phyloP scores from a whole-genome alignment of 2,329 filamentous ascomycete species.

The Chaetomiaceae sp. region DNA sequence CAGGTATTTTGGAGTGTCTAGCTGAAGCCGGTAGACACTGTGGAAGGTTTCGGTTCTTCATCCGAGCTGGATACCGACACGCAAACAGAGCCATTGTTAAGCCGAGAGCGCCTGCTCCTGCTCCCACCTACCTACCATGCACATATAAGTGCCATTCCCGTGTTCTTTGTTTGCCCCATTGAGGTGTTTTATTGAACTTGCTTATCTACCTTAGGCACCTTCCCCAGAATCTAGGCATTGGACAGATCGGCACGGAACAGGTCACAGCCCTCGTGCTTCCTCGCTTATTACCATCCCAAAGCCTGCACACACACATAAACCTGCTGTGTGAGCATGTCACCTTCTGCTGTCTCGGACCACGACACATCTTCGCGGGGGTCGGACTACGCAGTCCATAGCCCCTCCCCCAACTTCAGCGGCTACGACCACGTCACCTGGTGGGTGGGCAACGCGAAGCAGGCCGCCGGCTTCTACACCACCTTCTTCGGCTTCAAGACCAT shows the following conservation, averaged over 20 bases:
- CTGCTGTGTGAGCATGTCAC: slow-evolving; percentile 44
- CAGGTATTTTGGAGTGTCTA: no score
- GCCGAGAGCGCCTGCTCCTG: slow-evolving; percentile 9
- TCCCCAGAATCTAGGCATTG: no score
- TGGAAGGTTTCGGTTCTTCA: no score
- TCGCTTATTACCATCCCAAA: no score
- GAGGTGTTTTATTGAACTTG: no score
- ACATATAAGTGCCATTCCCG: slow-evolving; percentile 10
- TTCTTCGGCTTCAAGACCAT: slow-evolving; percentile 80
- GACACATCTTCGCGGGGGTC: slow-evolving; percentile 40
- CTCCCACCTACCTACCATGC: neutral
- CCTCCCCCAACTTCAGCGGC: slow-evolving; percentile 59
- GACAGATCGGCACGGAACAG: no score
- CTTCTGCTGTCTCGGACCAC: slow-evolving; percentile 48
- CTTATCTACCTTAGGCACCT: no score
- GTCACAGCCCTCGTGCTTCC: no score
- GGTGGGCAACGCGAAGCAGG: slow-evolving; percentile 95
- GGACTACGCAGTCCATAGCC: slow-evolving; percentile 49
- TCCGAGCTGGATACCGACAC: slow-evolving; percentile 2
- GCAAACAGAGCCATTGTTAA: slow-evolving; percentile 16
- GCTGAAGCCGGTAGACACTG: no score
- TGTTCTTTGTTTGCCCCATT: neutral
- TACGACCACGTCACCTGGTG: slow-evolving; percentile 96
- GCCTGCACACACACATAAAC: neutral
- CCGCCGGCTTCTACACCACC: slow-evolving; percentile 78